Base-by-base conservation (phyloP, 371 early-diverging fungal genomes). In the Lichtheimia corymbifera region DNA sequence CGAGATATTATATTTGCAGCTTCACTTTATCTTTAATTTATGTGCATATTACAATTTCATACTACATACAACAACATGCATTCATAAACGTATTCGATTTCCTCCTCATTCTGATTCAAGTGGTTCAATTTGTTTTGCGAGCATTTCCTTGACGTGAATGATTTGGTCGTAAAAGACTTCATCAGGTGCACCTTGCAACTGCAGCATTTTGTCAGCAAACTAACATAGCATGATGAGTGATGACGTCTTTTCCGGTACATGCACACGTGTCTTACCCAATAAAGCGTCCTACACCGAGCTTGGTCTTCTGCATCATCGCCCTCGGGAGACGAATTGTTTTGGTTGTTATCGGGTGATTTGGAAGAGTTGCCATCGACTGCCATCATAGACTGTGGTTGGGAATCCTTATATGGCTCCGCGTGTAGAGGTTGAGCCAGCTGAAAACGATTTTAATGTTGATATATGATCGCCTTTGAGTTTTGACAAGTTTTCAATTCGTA, bases 1-100 rank as follows among this genome's bases (percentile, higher is more conserved):
- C 86, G 99, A 71, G 99, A 99, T 67, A 99, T 99, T 78, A 94
- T 99, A 40, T 99, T 99, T 85, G 97, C 99, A 9, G 93, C 93
- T 22, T 95, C 95, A 18, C 84, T 99, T 65, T 99, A 98, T 70
- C 79, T 98, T 63, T 98, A 90, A 45, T 12, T 27, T n/a, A 22
- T 28, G 28, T 28, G 28, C 7, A 28, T 28, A 28, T 5, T 5
- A 5, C 28, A 28, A 5, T 28, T 4, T 28, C 28, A 28, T 28
- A 28, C 4, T 7, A 28, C 28, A 28, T 28, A 28, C 7, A 27
- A 27, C 27, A 27, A 27, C 5, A 5, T 3, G 27, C 27, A 28
- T 22, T 22, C 22, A 22, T 22, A 22, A 22, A 22, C 22, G 22
- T 22, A 22, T 28, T 5, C 28, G 4, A 2, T 28, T 7, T 35